These are phyloP conservation scores for Fusarium cyanostomum DNA, from an alignment of 2,329 filamentous ascomycete genomes.

Conservation along the genomic window DNA sequence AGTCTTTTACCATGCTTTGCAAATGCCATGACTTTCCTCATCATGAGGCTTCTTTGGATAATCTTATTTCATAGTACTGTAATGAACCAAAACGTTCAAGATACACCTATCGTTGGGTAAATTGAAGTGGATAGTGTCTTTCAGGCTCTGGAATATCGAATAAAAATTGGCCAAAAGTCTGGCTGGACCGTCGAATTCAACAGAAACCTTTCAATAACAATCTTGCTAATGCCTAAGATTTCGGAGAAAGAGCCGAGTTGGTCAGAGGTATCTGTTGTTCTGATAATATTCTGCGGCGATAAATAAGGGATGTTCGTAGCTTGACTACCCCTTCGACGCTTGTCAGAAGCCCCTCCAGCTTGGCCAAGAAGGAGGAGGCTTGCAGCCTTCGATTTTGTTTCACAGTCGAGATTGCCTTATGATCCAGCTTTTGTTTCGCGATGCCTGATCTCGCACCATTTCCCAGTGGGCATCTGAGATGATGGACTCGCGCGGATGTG, in stretches of 20 bases:
- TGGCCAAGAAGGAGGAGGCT: neutral
- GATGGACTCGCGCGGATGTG: accelerated
- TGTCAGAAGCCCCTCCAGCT: neutral
- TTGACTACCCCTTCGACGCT: neutral
- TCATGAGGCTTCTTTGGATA: neutral
- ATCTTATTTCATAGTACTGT: neutral
- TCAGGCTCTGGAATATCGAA: neutral
- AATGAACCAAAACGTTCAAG: conserved; percentile 9
- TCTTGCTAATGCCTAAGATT: neutral
- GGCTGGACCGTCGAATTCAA: too few relatives aligned
- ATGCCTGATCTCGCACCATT: neutral
- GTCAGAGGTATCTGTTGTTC: neutral
- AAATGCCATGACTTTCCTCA: neutral
- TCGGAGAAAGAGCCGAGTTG: neutral
- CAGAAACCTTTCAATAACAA: neutral
- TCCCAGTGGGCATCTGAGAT: conserved; percentile 1
- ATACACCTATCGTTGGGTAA: neutral
- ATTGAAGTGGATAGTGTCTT: neutral
- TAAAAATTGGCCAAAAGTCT: neutral
- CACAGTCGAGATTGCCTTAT: neutral
- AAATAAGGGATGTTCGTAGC: neutral
- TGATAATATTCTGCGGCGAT: neutral
- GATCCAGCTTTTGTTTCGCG: neutral
- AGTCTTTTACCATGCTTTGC: neutral
- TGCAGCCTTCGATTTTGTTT: neutral